These are phyloP conservation scores for Yamadazyma atmosphaerica DNA, from an alignment of 1,139 yeast species.

Conservation along the genomic window DNA sequence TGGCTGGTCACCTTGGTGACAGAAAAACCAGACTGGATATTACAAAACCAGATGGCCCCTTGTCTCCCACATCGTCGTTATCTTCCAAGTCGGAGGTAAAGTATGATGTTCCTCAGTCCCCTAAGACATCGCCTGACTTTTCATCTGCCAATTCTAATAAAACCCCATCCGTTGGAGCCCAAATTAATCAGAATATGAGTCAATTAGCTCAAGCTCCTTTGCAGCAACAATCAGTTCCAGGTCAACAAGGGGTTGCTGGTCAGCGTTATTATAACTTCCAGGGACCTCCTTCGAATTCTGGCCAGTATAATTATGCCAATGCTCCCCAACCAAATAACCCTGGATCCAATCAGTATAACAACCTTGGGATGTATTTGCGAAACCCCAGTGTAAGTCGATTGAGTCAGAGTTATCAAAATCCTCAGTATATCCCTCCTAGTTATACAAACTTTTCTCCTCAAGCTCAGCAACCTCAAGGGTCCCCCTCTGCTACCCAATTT, in stretches of 20 bases:
- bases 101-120: constrained; percentile 44
- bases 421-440: constrained; percentile 12
- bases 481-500: constrained; percentile 6
- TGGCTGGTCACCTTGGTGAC: constrained; percentile 1
- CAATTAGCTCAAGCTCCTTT: neutral
- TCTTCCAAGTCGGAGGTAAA: constrained; percentile 33
- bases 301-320: constrained; percentile 1
- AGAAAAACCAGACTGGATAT: constrained; percentile 4
- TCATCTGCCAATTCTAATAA: constrained; percentile 1
- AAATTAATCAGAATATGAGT: constrained; percentile 2
- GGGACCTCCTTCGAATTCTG: neutral
- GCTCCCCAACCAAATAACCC: neutral
- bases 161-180: constrained; percentile 6
- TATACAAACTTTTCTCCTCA: constrained; percentile 10
- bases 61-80: constrained; percentile 40
- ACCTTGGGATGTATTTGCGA: neutral
- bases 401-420: constrained; percentile 8
- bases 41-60: constrained; percentile 11
- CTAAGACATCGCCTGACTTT: constrained; percentile 38
- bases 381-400: constrained; percentile 1
- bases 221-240: neutral
- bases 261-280: neutral
- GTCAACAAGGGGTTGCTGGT: neutral
- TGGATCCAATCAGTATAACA: constrained; percentile 1
- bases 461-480: constrained; percentile 10